Conservation (phyloP, 2,329 filamentous ascomycete genomes). For the Eutypa lata region DNA sequence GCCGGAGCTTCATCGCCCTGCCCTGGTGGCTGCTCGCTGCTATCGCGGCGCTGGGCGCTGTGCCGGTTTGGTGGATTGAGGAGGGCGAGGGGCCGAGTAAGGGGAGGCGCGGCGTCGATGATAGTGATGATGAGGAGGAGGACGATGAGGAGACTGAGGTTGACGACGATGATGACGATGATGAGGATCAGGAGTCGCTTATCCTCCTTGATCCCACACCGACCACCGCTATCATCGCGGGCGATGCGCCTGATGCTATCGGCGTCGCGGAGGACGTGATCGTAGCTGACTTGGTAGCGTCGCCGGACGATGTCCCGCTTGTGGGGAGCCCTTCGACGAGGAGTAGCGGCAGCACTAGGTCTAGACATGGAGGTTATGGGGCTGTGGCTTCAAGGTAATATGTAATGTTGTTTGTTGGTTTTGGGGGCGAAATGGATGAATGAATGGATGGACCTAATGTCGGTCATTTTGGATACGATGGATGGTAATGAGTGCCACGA, state of each 20-base stretch:
- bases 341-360: not conserved
- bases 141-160: slow-evolving; percentile 30
- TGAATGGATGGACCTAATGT: no score
- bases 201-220: no score
- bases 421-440: no score
- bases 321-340: slow-evolving; percentile 1
- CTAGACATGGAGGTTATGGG: not conserved
- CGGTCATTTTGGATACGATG: no score
- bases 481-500: no score
- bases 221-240: slow-evolving; percentile 4
- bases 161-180: slow-evolving; percentile 22
- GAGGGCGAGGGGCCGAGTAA: slow-evolving; percentile 67
- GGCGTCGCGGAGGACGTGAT: slow-evolving; percentile 3
- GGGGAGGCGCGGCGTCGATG: slow-evolving; percentile 15
- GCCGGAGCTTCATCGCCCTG: slow-evolving; percentile 70
- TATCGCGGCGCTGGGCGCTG: slow-evolving; percentile 60
- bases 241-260: slow-evolving; percentile 1
- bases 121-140: slow-evolving; percentile 24
- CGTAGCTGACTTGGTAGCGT: not conserved
- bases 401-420: no score
- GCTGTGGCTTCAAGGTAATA: not conserved
- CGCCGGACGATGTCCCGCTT: not conserved
- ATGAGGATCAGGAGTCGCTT: not conserved
- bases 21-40: slow-evolving; percentile 77
- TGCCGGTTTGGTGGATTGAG: slow-evolving; percentile 72